phyloP scores from a whole-genome alignment of 2,329 filamentous ascomycete species.

The Phaeophleospora eucalypticola region DNA sequence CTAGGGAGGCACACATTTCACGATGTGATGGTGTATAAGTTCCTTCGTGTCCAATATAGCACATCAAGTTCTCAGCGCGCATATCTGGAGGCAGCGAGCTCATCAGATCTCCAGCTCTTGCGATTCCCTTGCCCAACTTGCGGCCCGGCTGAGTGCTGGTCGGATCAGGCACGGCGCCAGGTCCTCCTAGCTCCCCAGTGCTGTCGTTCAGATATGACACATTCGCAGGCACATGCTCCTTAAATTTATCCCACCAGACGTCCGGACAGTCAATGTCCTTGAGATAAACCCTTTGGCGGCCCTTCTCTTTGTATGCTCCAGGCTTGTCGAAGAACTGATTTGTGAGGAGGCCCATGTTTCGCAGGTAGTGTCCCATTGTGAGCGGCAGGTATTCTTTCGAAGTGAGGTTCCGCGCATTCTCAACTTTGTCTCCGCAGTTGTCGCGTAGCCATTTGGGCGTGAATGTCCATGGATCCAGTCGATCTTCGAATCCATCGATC shows the following conservation, averaged over 20 bases:
- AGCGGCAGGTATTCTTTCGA: constrained; percentile 71
- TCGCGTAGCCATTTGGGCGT: constrained; percentile 73
- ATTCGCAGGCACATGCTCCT: constrained; percentile 71
- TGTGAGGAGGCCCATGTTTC: constrained; percentile 77
- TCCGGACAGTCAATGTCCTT: constrained; percentile 95
- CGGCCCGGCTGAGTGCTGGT: constrained; percentile 39
- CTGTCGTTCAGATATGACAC: constrained; percentile 88
- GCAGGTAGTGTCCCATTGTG: constrained; percentile 84
- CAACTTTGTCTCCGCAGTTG: constrained; percentile 75
- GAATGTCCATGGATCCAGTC: constrained; percentile 73
- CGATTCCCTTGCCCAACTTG: constrained; percentile 55
- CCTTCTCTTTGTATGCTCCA: constrained; percentile 71
- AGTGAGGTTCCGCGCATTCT: constrained; percentile 77
- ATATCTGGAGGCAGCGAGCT: constrained; percentile 80
- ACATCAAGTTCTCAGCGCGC: constrained; percentile 96
- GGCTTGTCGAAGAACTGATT: constrained; percentile 69
- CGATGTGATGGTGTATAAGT: constrained; percentile 93
- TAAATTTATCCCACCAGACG: constrained; percentile 78
- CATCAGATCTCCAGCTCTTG: constrained; percentile 86
- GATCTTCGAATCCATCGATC: constrained; percentile 79
- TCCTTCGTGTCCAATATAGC: constrained; percentile 94
- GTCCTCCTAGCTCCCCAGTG: constrained; percentile 55
- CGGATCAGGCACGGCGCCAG: constrained; percentile 50
- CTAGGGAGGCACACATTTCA: constrained; percentile 95
- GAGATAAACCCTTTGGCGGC: constrained; percentile 81